These are phyloP conservation scores for Kwoniella shivajii DNA, from an alignment of 1,284 basidiomycete genomes.

Conservation along the genomic window DNA sequence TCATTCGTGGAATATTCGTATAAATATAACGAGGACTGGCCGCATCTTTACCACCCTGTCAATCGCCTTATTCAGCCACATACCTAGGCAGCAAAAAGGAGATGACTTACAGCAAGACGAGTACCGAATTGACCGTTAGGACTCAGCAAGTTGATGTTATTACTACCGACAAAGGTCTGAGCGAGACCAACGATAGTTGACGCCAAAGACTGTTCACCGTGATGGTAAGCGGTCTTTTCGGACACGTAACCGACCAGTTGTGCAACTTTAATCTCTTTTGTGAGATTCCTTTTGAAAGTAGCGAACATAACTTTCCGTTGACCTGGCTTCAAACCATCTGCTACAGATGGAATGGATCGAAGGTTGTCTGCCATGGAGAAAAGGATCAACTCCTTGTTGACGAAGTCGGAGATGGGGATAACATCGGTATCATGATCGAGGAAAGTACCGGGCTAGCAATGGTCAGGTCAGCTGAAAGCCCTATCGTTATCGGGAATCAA, in stretches of 20 bases:
- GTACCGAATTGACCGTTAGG: slow-evolving; percentile 98
- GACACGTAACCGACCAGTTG: slow-evolving; percentile 94
- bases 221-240: slow-evolving; percentile 94
- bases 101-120: slow-evolving; percentile 58
- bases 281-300: slow-evolving; percentile 92
- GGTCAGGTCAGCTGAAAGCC: background rate
- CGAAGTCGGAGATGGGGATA: slow-evolving; percentile 90
- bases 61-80: background rate
- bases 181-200: slow-evolving; percentile 92
- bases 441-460: slow-evolving; percentile 81
- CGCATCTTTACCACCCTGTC: slow-evolving; percentile 88
- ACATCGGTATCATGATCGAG: slow-evolving; percentile 86
- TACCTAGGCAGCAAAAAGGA: background rate
- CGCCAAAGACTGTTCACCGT: slow-evolving; percentile 85
- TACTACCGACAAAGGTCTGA: slow-evolving; percentile 92
- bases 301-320: slow-evolving; percentile 96
- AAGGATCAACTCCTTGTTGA: slow-evolving; percentile 96
- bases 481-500: background rate
- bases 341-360: slow-evolving; percentile 89
- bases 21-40: slow-evolving; percentile 97
- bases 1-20: slow-evolving; percentile 78
- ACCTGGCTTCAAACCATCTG: slow-evolving; percentile 97
- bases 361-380: slow-evolving; percentile 99
- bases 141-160: slow-evolving; percentile 88
- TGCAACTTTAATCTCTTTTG: slow-evolving; percentile 92